Percentiles rank a stretch among this genome's conserved stretches.
These are phyloP conservation scores for Calonectria pseudoreteaudii DNA, from an alignment of 2,329 filamentous ascomycete genomes.

Conservation along the genomic window DNA sequence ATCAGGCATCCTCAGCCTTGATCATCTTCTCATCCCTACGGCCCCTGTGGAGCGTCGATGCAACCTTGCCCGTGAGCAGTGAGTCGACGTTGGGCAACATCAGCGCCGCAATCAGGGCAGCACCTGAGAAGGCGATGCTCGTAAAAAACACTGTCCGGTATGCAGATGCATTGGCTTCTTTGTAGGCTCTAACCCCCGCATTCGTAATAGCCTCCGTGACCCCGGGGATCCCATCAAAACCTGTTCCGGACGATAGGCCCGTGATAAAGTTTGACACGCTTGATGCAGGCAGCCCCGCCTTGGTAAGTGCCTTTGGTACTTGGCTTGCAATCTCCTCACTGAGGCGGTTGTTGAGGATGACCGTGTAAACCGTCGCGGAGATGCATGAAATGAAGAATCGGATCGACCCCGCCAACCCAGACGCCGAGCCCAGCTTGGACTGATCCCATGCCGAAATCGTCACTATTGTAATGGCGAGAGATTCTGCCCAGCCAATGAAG, in stretches of 20 bases:
- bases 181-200: slow-evolving; percentile 45
- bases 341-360: slow-evolving; percentile 49
- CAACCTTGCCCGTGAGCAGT: slow-evolving; percentile 47
- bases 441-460: slow-evolving; percentile 50
- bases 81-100: slow-evolving; percentile 50
- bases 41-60: slow-evolving; percentile 47
- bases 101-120: slow-evolving; percentile 46
- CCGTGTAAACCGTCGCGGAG: slow-evolving; percentile 49
- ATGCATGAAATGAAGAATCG: slow-evolving; percentile 50
- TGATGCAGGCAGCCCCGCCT: slow-evolving; percentile 51
- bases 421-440: slow-evolving; percentile 49
- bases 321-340: slow-evolving; percentile 43
- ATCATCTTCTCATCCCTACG: slow-evolving; percentile 35
- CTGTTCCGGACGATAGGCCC: slow-evolving; percentile 42
- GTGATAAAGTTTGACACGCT: slow-evolving; percentile 50
- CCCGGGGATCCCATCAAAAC: slow-evolving; percentile 45
- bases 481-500: slow-evolving; percentile 51
- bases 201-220: slow-evolving; percentile 46
- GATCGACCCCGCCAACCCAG: slow-evolving; percentile 51
- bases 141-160: slow-evolving; percentile 50
- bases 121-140: slow-evolving; percentile 49
- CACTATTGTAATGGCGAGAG: slow-evolving; percentile 48
- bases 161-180: slow-evolving; percentile 48
- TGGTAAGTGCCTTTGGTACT: slow-evolving; percentile 48
- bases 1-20: slow-evolving; percentile 15